phyloP scores from a whole-genome alignment of 2,329 filamentous ascomycete genomes.

The Alternaria triticina region DNA sequence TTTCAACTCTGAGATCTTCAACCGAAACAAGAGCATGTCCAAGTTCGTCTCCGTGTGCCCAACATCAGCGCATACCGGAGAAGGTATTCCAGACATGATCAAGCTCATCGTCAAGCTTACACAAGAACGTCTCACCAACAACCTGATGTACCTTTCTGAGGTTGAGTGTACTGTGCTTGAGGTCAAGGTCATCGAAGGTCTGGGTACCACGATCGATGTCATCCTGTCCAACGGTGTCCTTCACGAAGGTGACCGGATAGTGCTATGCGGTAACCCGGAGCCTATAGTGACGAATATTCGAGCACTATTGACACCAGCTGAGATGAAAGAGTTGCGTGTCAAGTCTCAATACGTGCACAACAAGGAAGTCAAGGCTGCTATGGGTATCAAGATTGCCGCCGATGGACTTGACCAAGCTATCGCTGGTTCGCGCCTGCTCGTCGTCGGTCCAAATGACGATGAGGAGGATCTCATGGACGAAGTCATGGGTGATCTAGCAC shows the following conservation, averaged over 20 bases:
- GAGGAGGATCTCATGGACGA: slow-evolving; percentile 97
- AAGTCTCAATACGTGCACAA: slow-evolving; percentile 98
- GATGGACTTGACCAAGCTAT: slow-evolving; percentile 96
- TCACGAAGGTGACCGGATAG: slow-evolving; percentile 90
- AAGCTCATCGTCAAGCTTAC: slow-evolving; percentile 92
- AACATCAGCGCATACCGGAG: slow-evolving; percentile 97
- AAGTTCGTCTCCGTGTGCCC: slow-evolving; percentile 94
- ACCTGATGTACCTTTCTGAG: slow-evolving; percentile 97
- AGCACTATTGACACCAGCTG: slow-evolving; percentile 89
- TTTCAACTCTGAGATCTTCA: slow-evolving; percentile 97
- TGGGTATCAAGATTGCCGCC: slow-evolving; percentile 98
- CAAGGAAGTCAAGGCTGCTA: slow-evolving; percentile 97
- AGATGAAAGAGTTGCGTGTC: slow-evolving; percentile 90
- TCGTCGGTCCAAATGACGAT: slow-evolving; percentile 93
- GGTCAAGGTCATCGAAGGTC: slow-evolving; percentile 98
- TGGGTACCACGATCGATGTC: slow-evolving; percentile 98
- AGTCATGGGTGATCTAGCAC: slow-evolving; percentile 92
- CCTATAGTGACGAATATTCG: slow-evolving; percentile 94
- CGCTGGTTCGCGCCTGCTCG: slow-evolving; percentile 90
- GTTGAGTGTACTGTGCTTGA: slow-evolving; percentile 97
- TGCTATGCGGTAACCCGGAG: slow-evolving; percentile 95
- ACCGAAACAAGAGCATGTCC: slow-evolving; percentile 97
- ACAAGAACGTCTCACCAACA: slow-evolving; percentile 95
- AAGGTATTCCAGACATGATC: slow-evolving; percentile 98
- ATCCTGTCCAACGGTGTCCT: slow-evolving; percentile 95